Evolutionary conservation across 371 early-diverging fungal genomes (phyloP).

Genomic region (Rhizomucor miehei): DNA sequence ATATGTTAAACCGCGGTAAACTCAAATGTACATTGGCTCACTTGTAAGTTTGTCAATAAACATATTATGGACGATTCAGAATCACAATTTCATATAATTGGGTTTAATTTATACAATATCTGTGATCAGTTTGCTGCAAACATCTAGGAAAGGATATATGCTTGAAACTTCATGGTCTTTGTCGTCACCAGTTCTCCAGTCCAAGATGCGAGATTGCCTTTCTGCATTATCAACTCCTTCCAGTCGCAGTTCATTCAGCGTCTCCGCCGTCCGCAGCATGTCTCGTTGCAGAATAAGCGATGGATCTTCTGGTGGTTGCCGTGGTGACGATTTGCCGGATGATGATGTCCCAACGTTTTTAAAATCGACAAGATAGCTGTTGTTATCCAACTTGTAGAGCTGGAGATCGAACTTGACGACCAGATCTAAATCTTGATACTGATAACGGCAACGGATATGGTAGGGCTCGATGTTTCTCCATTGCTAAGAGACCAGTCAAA

Average conservation of each 20-base stretch:
- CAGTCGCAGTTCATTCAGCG: constrained; percentile 1
- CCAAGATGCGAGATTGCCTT: background rate
- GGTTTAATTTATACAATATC: constrained; percentile 73
- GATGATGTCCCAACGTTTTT: constrained; percentile 61
- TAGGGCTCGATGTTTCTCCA: constrained; percentile 91
- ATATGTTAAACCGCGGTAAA: constrained; percentile 33
- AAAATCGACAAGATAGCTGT: constrained; percentile 94
- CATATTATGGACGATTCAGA: too few relatives aligned
- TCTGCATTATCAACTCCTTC: background rate
- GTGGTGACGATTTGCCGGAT: background rate
- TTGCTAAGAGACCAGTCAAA: constrained; percentile 42
- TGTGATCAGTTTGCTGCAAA: constrained; percentile 90
- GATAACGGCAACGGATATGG: constrained; percentile 75
- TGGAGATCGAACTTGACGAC: constrained; percentile 91
- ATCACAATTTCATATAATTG: too few relatives aligned
- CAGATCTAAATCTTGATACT: constrained; percentile 44
- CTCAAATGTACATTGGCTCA: background rate
- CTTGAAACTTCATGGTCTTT: constrained; percentile 42
- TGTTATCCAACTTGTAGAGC: constrained; percentile 83
- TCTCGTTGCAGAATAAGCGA: constrained; percentile 1
- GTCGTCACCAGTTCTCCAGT: background rate
- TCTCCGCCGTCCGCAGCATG: background rate
- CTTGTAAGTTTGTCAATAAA: background rate
- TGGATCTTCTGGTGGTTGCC: background rate
- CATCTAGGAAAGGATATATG: constrained; percentile 94